These are phyloP conservation scores for Claviceps capensis DNA, from an alignment of 2,329 filamentous ascomycete species.

Conservation along the genomic window DNA sequence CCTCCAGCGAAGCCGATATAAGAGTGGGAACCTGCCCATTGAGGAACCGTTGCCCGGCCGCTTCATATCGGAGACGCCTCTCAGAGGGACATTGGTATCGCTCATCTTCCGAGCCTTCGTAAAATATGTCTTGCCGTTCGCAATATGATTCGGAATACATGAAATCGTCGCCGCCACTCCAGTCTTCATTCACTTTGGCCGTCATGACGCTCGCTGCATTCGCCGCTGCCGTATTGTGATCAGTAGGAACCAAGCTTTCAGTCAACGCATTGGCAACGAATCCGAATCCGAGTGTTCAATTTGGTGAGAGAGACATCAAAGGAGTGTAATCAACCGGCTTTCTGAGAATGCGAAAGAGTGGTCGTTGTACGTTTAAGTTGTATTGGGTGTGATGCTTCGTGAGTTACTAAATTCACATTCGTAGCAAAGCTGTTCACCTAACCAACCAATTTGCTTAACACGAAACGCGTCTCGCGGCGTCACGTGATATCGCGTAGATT, in stretches of 20 bases:
- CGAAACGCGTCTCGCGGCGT: conserved; percentile 18
- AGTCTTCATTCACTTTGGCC: conserved; percentile 4
- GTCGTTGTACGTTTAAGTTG: background rate
- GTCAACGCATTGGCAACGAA: background rate
- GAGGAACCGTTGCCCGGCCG: conserved; percentile 44
- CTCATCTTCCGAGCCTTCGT: conserved; percentile 44
- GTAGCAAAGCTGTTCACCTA: background rate
- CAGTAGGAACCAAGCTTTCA: background rate
- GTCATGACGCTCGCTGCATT: background rate
- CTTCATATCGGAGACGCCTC: conserved; percentile 41
- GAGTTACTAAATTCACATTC: background rate
- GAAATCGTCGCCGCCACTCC: conserved; percentile 16
- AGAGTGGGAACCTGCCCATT: conserved; percentile 42
- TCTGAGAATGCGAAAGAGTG: background rate
- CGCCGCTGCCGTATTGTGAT: background rate
- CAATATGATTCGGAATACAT: conserved; percentile 34
- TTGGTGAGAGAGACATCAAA: background rate
- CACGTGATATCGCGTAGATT: conserved; percentile 26
- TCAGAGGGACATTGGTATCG: conserved; percentile 31
- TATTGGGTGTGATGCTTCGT: background rate
- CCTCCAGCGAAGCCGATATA: conserved; percentile 44
- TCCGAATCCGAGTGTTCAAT: background rate
- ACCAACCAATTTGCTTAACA: background rate
- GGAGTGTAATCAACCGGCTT: background rate
- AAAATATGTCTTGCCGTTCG: conserved; percentile 33